These are phyloP conservation scores for Diutina rugosa DNA, from an alignment of 1,139 yeast species.

Conservation along the genomic window DNA sequence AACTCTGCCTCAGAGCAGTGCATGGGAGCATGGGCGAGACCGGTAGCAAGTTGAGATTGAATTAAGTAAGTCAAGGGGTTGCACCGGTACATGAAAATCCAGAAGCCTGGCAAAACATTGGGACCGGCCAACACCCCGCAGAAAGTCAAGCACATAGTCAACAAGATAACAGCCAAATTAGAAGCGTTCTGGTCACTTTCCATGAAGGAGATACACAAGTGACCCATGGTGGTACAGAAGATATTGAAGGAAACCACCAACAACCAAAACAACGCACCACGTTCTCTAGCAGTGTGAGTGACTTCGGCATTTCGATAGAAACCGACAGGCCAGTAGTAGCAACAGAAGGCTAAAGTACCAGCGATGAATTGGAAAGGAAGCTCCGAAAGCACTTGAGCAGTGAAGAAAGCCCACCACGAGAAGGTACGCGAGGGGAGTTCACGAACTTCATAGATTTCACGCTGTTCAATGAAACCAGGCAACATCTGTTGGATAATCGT, in stretches of 20 bases:
- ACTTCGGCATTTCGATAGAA: conserved; percentile 20
- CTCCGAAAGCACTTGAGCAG: conserved; percentile 23
- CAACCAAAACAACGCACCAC: conserved; percentile 12
- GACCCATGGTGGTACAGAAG: conserved; percentile 29
- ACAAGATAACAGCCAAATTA: conserved; percentile 31
- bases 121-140: conserved; percentile 45
- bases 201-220: conserved; percentile 22
- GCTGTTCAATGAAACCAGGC: conserved; percentile 22
- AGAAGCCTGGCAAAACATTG: conserved; percentile 36
- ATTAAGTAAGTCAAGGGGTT: conserved; percentile 47
- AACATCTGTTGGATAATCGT: conserved; percentile 21
- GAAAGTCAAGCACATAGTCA: conserved; percentile 26
- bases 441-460: conserved; percentile 78
- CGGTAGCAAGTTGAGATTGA: conserved; percentile 34
- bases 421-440: conserved; percentile 64
- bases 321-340: conserved; percentile 31
- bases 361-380: conserved; percentile 20
- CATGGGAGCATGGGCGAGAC: conserved; percentile 4
- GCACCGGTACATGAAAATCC: conserved; percentile 44
- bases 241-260: conserved; percentile 30
- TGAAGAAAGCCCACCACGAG: conserved; percentile 33
- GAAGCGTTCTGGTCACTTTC: conserved; percentile 30
- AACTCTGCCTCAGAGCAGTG: conserved; percentile 5
- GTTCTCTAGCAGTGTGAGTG: conserved; percentile 1
- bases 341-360: conserved; percentile 23